Evolutionary conservation across 768 basidiomycete species (phyloP), one percentile per base, ranked within the genome.

Genomic region (Leccinum variicolor): DNA sequence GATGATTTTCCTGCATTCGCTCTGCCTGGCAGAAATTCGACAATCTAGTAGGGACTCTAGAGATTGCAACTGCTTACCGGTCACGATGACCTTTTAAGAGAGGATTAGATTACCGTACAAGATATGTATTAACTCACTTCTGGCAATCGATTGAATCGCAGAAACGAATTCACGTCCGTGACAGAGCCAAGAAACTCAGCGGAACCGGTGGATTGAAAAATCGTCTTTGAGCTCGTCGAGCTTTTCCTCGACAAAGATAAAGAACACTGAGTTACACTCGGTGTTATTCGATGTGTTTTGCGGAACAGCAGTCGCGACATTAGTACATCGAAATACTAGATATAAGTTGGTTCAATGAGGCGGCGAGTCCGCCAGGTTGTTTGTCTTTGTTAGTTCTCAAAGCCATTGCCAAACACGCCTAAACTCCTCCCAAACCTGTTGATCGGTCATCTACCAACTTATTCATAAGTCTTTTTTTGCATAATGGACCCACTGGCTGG

Each of bases 1-100:
- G 85, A 81, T 1, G 89, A 90, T 69, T 92, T 92, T 26, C 90
- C 90, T 23, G 78, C 84, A 64, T 92, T 92, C 3, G 90, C 89
- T 58, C 90, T 84, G 19, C 90, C 90, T 88, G 57, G 19, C 46
- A 53, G 17, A 41, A 2, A 23, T 25, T 33, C 11, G 43, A 45
- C 15, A 15, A 34, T 29, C 48, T 19, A 49, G 45, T 3, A 26
- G n/a, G 39, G 43, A 17, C n/a, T 10, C 4, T 25, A 28, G 39
- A 39, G 34, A 33, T 21, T 11, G 47, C 14, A n/a, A 10, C 4
- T 47, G 26, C 65, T 61, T 48, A 71, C 69, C 69, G 1, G 69
- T 71, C 4, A 71, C 69, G 26, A 69, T 51, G 2, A 70, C 56
- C 69, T 70, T 65, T 46, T 3, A 13, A 14, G 1, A 46, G 15